Base-by-base conservation (phyloP, 2,329 filamentous ascomycete species). In the Apiospora phragmitis region DNA sequence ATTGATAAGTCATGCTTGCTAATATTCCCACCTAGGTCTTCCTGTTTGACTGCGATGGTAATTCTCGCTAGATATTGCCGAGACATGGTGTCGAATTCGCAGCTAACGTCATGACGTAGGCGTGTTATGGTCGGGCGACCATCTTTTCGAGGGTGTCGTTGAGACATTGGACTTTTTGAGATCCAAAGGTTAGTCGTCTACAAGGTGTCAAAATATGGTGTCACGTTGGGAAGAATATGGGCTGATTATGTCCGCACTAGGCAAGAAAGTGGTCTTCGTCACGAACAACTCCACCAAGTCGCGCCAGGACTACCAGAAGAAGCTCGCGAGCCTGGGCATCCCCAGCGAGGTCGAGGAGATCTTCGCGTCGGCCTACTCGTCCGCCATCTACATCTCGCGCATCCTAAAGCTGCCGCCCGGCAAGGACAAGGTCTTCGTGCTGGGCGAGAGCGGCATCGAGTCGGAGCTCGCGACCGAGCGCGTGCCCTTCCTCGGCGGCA, bases 211-310 rank as follows among this genome's bases (percentile, higher is more conserved):
- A 8, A 8, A 14, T 5, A 47, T 67, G 65, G 65, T 4, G 42
- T 67, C 47, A 24, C 32, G n/a, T 38, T 38, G 12, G 45, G 32
- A 49, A 24, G 49, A 41, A 12, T 1, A 32, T 62, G 32, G 32
- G 38, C 49, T 59, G 45, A 35, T 51, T 24, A 9, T 47, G 14
- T 29, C n/a, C 45, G 38, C 24, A 18, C 38, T 69, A 96, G 95
- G 94, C 79, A 99, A 99, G 83, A 92, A 92, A 80, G 88, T 96
- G 43, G 91, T 99, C 69, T 99, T 99, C 79, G 96, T 99, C 68
- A 99, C 96, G 51, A 99, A 99, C 85, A 99, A 99, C 85, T 98
- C 94, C 79, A 98, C 96, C 70, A 99, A 99, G 81, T 97, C 95
- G 14, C 92, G 96, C 70, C 86, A 89, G 67, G 94, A 98, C 80